Evolutionary conservation across 352 stramenopile genomes (phyloP).

Genomic region (Aphanomyces cochlioides): DNA sequence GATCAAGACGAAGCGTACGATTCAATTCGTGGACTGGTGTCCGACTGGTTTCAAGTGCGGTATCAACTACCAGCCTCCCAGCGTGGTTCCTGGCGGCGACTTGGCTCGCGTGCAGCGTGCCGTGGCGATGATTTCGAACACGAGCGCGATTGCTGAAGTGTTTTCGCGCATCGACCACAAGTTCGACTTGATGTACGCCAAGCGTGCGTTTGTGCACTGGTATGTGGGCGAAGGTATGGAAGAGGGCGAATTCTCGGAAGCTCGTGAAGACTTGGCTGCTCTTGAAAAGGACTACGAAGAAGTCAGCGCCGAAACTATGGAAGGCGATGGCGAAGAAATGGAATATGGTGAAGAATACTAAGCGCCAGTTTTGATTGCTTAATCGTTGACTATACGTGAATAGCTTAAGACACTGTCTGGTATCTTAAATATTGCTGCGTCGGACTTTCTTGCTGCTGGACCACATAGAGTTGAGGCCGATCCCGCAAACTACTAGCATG

Average conservation of each 20-base stretch:
- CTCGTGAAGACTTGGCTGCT: constrained; percentile 94
- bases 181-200: constrained; percentile 99
- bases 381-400: neutral
- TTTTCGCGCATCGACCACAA: constrained; percentile 97
- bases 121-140: constrained; percentile 29
- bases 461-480: constrained; percentile 52
- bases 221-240: constrained; percentile 98
- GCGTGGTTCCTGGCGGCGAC: constrained; percentile 28
- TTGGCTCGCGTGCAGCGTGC: constrained; percentile 26
- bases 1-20: constrained; percentile 95
- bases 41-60: constrained; percentile 46
- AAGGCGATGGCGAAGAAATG: constrained; percentile 88
- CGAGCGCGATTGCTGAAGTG: constrained; percentile 72
- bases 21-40: constrained; percentile 96
- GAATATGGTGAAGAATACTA: constrained; percentile 89
- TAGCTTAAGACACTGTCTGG: neutral
- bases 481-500: constrained; percentile 52
- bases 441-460: neutral
- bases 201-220: constrained; percentile 98
- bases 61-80: constrained; percentile 30
- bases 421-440: constrained; percentile 7
- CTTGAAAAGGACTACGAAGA: constrained; percentile 99
- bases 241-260: constrained; percentile 97
- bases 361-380: constrained; percentile 7
- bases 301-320: constrained; percentile 93